These are phyloP conservation scores for Albatrellus ellisii DNA, from an alignment of 768 basidiomycete species.

Conservation along the genomic window DNA sequence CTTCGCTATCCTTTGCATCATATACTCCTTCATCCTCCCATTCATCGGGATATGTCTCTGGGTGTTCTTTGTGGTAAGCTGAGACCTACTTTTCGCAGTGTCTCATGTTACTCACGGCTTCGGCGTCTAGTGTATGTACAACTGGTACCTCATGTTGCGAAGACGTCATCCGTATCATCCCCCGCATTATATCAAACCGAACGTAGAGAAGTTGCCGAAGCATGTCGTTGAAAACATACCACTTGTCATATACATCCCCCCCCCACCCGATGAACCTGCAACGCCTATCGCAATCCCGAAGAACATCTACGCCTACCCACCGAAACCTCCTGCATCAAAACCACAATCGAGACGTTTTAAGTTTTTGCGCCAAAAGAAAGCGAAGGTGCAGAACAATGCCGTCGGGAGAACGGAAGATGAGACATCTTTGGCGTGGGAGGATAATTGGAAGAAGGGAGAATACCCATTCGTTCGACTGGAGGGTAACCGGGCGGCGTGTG, in stretches of 20 bases:
- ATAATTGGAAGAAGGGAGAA: slow-evolving; percentile 61
- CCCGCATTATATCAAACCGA: slow-evolving; percentile 60
- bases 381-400: background rate
- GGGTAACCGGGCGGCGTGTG: slow-evolving; percentile 73
- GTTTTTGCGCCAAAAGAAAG: slow-evolving; percentile 27
- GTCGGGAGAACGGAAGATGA: background rate
- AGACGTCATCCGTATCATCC: slow-evolving; percentile 73
- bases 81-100: no score
- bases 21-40: slow-evolving; percentile 64
- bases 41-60: slow-evolving; percentile 63
- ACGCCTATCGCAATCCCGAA: slow-evolving; percentile 19
- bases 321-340: slow-evolving; percentile 31
- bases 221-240: slow-evolving; percentile 68
- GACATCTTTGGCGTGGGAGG: slow-evolving; percentile 41
- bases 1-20: slow-evolving; percentile 67
- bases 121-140: slow-evolving; percentile 61
- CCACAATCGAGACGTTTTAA: no score
- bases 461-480: slow-evolving; percentile 77
- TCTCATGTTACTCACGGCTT: slow-evolving; percentile 1
- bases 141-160: slow-evolving; percentile 63
- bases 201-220: slow-evolving; percentile 63
- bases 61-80: slow-evolving; percentile 70
- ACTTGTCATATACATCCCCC: slow-evolving; percentile 75
- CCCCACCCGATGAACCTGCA: slow-evolving; percentile 41
- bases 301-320: slow-evolving; percentile 22